These are phyloP conservation scores for Parathielavia appendiculata DNA, from an alignment of 495 filamentous ascomycete species.

Conservation along the genomic window DNA sequence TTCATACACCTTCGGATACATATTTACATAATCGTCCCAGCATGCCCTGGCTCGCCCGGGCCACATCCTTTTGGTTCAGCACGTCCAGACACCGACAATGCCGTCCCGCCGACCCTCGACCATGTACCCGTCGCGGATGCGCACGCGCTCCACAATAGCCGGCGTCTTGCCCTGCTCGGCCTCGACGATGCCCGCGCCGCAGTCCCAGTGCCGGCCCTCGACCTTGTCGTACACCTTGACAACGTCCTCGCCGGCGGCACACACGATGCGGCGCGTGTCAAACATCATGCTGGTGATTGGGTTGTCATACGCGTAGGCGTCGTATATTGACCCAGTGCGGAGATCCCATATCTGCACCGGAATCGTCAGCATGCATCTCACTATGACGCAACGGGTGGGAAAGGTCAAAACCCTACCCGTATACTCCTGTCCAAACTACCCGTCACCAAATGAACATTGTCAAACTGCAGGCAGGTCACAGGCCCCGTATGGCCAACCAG, in stretches of 20 bases:
- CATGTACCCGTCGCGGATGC: constrained; percentile 90
- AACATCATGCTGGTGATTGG: constrained; percentile 98
- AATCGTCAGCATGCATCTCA: not conserved
- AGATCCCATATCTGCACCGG: constrained; percentile 91
- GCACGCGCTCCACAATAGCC: constrained; percentile 76
- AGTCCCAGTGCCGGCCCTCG: constrained; percentile 95
- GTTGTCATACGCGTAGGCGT: constrained; percentile 93
- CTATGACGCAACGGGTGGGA: constrained; percentile 19
- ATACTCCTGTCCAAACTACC: constrained; percentile 92
- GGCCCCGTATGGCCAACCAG: constrained; percentile 95
- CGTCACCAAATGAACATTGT: constrained; percentile 91
- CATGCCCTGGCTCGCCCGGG: too few species aligned
- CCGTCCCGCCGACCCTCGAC: constrained; percentile 87
- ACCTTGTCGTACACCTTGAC: constrained; percentile 98
- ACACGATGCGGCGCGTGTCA: constrained; percentile 82
- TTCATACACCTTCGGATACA: not conserved
- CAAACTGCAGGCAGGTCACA: constrained; percentile 92
- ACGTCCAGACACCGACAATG: constrained; percentile 87
- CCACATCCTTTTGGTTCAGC: not conserved
- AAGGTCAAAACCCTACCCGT: constrained; percentile 58
- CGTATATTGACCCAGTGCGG: constrained; percentile 89
- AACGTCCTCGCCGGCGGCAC: constrained; percentile 84
- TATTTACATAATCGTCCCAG: not conserved
- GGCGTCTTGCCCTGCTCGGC: constrained; percentile 57
- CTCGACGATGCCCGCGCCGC: constrained; percentile 69